Base-by-base conservation (phyloP, 2,329 filamentous ascomycete genomes). In the Penicillium sp. region DNA sequence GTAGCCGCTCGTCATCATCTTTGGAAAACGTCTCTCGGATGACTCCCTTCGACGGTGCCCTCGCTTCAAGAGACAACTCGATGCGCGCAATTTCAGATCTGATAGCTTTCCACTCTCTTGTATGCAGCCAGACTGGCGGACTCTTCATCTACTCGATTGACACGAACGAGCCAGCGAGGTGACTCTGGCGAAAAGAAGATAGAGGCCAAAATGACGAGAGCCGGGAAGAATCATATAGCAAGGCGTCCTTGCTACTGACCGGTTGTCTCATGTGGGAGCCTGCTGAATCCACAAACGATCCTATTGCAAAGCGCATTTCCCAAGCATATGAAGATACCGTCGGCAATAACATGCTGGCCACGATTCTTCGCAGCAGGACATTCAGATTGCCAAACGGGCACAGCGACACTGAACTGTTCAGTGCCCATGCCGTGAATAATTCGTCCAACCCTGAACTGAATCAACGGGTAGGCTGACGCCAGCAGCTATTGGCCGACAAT, bases 11-110 rank as follows among this genome's bases (percentile, higher is more conserved):
- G 0, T 84, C 79, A 35, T 82, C 79, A n/a, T 53, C 50, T 59
- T 76, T 78, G 75, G 73, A 86, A 85, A 27, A 85, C 77, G 60
- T 86, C 84, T 4, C 69, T 66, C 68, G 85, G 84, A 78, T 70
- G 81, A 24, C 58, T 76, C 37, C 75, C 75, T 71, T 79, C 44
- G 13, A 52, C 54, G 1, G 58, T 76, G 40, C 40, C 18, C 18
- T 41, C 52, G 80, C 77, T 51, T 80, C 67, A 2, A 82, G 78
- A 1, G 79, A 79, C 56, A 80, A 78, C 61, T 82, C 81, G 69
- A 83, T 80, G 13, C 78, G 77, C 7, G 72, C 61, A 61, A 81
- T 81, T 60, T 83, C 79, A 22, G 40, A 19, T 19, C 19, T 22
- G 18, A 41, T 22, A 13, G 40, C 40, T 41, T 41, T 7, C 10